Base-by-base conservation (phyloP, 2,329 filamentous ascomycete species). In the Waltergamsia citrina region DNA sequence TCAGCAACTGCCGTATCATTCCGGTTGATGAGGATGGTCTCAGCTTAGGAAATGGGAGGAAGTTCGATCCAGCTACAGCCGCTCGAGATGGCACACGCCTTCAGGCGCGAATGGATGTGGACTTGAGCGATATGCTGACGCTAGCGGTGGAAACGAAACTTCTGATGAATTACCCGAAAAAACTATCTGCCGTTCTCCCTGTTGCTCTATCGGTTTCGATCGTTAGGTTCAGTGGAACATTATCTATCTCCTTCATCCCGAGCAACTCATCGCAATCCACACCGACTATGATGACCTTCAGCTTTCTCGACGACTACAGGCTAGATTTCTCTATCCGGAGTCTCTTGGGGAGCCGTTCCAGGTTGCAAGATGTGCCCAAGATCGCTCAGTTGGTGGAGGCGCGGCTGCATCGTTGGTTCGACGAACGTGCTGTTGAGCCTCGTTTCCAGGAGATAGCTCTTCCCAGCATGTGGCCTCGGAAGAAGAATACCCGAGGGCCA, bases 1-100 rank as follows among this genome's bases (percentile, higher is more conserved):
- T 98, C 57, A 95, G 88, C 64, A 98, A 98, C 57, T 96, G 92
- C 52, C 78, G 92, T 38, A 83, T 98, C 36, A 95, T 95, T 40
- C 86, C 88, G 3, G 85, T 95, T 0, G 81, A 85, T 47, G 84
- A 90, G 45, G 81, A 88, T 55, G 82, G 81, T 1, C 57, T 79
- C 23, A 68, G 62, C 29, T 62, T 80, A 23, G 69, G 62, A 36
- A 54, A 56, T 18, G 63, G 67, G 12, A 65, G 61, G 41, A 65
- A 61, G n/a, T 65, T 73, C 28, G 66, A 72, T 38, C 60, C 66
- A 4, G 65, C 63, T 33, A 67, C 60, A 31, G 70, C 69, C 15
- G 67, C 65, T 11, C 62, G 69, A 38, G 71, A 73, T 36, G 85
- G 86, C 16, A 81, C 81, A 1, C 72, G 88, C 25, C 66, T 98